Evolutionary conservation across 2,329 filamentous ascomycete species (phyloP).

Genomic region (Aspergillus quadricinctus): DNA sequence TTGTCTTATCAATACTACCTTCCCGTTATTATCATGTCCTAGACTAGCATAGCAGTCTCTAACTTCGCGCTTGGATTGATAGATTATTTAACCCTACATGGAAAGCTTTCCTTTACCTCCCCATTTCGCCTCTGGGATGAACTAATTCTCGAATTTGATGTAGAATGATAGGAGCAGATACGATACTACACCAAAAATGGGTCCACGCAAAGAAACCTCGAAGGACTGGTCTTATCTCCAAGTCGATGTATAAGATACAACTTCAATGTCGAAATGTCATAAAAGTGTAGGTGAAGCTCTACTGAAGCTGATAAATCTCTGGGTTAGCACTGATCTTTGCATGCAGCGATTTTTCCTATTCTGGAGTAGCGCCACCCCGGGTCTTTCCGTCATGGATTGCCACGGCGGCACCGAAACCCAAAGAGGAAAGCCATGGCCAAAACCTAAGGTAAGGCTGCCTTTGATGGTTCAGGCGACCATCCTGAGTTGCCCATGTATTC

Average conservation of each 20-base stretch:
- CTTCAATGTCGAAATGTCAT: neutral
- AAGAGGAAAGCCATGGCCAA: neutral
- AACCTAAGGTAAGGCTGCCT: neutral
- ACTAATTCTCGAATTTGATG: neutral
- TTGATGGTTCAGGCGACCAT: neutral
- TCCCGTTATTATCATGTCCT: neutral
- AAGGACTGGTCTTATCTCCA: neutral
- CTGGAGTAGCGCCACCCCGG: slow-evolving; percentile 12
- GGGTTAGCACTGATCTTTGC: no score
- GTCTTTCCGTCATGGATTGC: slow-evolving; percentile 17
- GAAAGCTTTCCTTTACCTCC: neutral
- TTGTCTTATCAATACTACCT: no score
- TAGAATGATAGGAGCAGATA: neutral
- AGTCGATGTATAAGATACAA: neutral
- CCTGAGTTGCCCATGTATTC: neutral
- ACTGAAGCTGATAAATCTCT: neutral
- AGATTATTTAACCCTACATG: neutral
- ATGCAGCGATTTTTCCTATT: slow-evolving; percentile 1
- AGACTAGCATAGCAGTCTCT: neutral
- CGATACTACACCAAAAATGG: no score
- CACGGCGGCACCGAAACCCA: slow-evolving; percentile 5
- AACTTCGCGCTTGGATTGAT: neutral
- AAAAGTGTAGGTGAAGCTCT: neutral
- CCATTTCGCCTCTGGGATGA: neutral
- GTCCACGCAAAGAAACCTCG: neutral